These are phyloP conservation scores for Calonectria henricotiae DNA, from an alignment of 2,329 filamentous ascomycete species.

Conservation along the genomic window DNA sequence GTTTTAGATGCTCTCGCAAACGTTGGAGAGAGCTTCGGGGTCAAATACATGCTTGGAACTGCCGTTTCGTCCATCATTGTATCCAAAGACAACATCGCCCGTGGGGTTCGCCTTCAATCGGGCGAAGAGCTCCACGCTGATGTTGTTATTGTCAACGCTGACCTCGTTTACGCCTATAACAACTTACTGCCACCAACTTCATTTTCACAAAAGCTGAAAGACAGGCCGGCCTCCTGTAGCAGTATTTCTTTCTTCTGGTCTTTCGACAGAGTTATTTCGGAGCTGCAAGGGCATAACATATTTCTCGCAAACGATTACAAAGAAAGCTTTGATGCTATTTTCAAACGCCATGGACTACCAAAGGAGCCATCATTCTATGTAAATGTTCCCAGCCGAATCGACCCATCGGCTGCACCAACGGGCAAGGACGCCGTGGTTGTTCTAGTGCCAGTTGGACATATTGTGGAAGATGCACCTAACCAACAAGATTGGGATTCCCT, in stretches of 20 bases:
- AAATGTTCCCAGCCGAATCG: conserved; percentile 81
- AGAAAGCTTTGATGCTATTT: conserved; percentile 83
- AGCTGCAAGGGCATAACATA: conserved; percentile 82
- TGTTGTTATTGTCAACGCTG: conserved; percentile 80
- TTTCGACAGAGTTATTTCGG: conserved; percentile 72
- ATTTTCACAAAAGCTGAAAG: conserved; percentile 61
- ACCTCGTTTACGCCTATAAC: conserved; percentile 83
- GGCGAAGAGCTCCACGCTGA: conserved; percentile 76
- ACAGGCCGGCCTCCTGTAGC: conserved; percentile 76
- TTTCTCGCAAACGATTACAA: conserved; percentile 83
- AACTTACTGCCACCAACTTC: conserved; percentile 73
- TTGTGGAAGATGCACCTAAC: conserved; percentile 54
- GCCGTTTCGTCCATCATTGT: conserved; percentile 67
- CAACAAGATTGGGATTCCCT: conserved; percentile 70
- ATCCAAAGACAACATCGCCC: conserved; percentile 67
- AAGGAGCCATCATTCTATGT: conserved; percentile 82
- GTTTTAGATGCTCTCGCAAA: conserved; percentile 76
- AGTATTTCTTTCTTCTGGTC: conserved; percentile 87
- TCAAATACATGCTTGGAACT: conserved; percentile 74
- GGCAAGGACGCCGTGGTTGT: conserved; percentile 79
- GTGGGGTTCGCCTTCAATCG: conserved; percentile 73
- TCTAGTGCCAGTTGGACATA: conserved; percentile 81
- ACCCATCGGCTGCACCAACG: conserved; percentile 77
- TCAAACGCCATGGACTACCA: conserved; percentile 79
- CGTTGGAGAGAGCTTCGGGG: conserved; percentile 75